phyloP scores from a whole-genome alignment of 2,329 filamentous ascomycete species.

The Colletotrichum sp. region DNA sequence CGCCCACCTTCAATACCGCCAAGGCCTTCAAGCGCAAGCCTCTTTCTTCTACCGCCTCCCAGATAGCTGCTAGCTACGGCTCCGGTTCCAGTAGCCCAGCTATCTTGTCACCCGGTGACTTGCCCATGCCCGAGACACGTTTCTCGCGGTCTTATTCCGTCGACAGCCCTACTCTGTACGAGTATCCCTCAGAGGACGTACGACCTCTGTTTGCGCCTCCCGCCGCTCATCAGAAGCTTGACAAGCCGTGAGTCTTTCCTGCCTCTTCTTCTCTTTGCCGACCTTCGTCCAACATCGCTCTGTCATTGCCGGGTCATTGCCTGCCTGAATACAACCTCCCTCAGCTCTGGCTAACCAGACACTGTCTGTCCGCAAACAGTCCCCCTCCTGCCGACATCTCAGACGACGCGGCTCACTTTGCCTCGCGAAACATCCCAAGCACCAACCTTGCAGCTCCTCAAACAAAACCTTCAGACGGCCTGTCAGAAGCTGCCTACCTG shows the following conservation, averaged over 20 bases:
- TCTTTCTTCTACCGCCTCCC: conserved; percentile 60
- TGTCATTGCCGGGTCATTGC: neutral
- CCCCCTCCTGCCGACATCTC: conserved; percentile 3
- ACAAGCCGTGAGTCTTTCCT: conserved; percentile 17
- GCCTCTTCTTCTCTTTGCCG: neutral
- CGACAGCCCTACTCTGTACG: conserved; percentile 68
- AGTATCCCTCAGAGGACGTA: conserved; percentile 46
- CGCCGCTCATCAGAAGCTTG: conserved; percentile 14
- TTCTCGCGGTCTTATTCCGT: conserved; percentile 61
- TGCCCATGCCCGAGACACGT: conserved; percentile 56
- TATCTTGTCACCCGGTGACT: conserved; percentile 37
- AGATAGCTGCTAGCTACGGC: conserved; percentile 54
- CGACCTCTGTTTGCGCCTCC: conserved; percentile 19
- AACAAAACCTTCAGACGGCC: conserved; percentile 45
- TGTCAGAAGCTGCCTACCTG: conserved; percentile 50
- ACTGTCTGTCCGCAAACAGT: conserved; percentile 8
- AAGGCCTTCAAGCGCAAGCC: conserved; percentile 63
- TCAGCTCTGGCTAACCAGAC: neutral
- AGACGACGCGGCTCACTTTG: conserved; percentile 25
- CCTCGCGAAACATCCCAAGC: conserved; percentile 43
- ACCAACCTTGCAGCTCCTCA: conserved; percentile 48
- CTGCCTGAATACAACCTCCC: neutral
- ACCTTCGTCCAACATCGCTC: neutral
- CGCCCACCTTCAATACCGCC: conserved; percentile 7
- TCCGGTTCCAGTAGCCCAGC: conserved; percentile 31